phyloP scores from a whole-genome alignment of 2,329 filamentous ascomycete genomes.

The Capronia epimyces region DNA sequence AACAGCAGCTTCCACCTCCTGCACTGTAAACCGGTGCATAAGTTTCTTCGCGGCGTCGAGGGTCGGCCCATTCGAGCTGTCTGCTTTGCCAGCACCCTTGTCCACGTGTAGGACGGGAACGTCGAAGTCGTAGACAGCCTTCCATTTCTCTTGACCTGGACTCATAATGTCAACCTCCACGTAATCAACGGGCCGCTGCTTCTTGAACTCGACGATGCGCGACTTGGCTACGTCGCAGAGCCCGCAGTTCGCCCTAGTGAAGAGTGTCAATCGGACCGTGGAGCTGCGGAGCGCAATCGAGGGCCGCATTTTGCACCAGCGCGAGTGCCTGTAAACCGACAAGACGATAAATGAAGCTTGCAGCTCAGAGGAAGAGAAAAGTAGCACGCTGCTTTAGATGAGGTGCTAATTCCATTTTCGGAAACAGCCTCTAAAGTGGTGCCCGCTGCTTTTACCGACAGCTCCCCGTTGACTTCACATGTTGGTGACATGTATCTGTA shows the following conservation, averaged over 20 bases:
- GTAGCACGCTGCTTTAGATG: too few relatives aligned
- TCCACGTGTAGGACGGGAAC: constrained; percentile 59
- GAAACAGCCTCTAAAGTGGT: too few relatives aligned
- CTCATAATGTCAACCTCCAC: constrained; percentile 56
- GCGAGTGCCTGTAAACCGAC: too few relatives aligned
- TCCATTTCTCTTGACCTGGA: constrained; percentile 52
- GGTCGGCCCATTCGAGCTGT: constrained; percentile 35
- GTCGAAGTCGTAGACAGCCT: constrained; percentile 58
- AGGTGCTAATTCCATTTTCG: too few relatives aligned
- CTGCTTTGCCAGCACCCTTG: constrained; percentile 32
- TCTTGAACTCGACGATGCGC: constrained; percentile 50
- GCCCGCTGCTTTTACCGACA: too few relatives aligned
- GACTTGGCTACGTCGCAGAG: constrained; percentile 58
- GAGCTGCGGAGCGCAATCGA: constrained; percentile 16
- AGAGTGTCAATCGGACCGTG: constrained; percentile 50
- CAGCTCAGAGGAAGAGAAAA: background rate
- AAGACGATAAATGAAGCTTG: background rate
- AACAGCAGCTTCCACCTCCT: constrained; percentile 52
- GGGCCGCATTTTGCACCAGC: constrained; percentile 16
- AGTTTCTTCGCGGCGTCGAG: constrained; percentile 49
- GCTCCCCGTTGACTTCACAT: too few relatives aligned
- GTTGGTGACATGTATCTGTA: too few relatives aligned
- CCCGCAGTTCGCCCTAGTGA: constrained; percentile 56
- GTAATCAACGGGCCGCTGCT: constrained; percentile 49
- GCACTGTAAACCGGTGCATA: constrained; percentile 58